A percentile compares a stretch with the other conserved stretches of the same genome.
Conservation (phyloP, 2,329 filamentous ascomycete genomes). For the Aureobasidium pullulans region DNA sequence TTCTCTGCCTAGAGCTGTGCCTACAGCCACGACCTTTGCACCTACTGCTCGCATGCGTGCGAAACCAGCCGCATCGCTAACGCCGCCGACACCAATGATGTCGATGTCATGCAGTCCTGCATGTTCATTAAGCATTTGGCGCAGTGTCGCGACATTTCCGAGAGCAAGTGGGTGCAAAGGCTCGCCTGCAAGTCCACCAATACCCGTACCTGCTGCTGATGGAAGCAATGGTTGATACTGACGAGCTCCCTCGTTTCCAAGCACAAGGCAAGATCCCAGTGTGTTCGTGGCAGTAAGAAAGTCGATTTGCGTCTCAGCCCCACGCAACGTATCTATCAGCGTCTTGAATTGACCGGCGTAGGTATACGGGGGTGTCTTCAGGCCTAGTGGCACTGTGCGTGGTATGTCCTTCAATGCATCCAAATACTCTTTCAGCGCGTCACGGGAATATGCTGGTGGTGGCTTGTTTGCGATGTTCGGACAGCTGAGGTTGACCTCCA, state of each 20-base stretch:
- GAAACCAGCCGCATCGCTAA: slow-evolving; percentile 56
- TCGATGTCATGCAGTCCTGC: slow-evolving; percentile 46
- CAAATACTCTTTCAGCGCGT: slow-evolving; percentile 50
- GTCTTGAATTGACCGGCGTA: slow-evolving; percentile 57
- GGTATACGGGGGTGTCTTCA: slow-evolving; percentile 74
- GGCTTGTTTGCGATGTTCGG: slow-evolving; percentile 64
- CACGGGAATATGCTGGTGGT: slow-evolving; percentile 61
- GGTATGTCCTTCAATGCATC: slow-evolving; percentile 30
- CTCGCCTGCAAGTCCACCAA: slow-evolving; percentile 66
- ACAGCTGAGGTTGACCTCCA: slow-evolving; percentile 74
- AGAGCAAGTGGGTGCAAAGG: slow-evolving; percentile 66
- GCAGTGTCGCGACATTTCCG: slow-evolving; percentile 67
- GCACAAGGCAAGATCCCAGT: slow-evolving; percentile 59
- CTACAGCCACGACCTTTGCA: slow-evolving; percentile 59
- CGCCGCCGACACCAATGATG: slow-evolving; percentile 67
- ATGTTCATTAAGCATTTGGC: slow-evolving; percentile 48
- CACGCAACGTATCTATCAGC: slow-evolving; percentile 47
- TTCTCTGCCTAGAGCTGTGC: slow-evolving; percentile 59
- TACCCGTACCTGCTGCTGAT: slow-evolving; percentile 47
- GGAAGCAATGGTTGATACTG: slow-evolving; percentile 33
- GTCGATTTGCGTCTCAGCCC: slow-evolving; percentile 39
- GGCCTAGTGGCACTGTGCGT: slow-evolving; percentile 44
- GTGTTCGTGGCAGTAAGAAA: slow-evolving; percentile 73
- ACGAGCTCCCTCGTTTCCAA: slow-evolving; percentile 27
- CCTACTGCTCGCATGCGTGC: slow-evolving; percentile 60